A percentile compares a stretch with the other conserved stretches of the same genome.
phyloP scores from a whole-genome alignment of 2,329 filamentous ascomycete genomes.

The Didymella arachidicola region DNA sequence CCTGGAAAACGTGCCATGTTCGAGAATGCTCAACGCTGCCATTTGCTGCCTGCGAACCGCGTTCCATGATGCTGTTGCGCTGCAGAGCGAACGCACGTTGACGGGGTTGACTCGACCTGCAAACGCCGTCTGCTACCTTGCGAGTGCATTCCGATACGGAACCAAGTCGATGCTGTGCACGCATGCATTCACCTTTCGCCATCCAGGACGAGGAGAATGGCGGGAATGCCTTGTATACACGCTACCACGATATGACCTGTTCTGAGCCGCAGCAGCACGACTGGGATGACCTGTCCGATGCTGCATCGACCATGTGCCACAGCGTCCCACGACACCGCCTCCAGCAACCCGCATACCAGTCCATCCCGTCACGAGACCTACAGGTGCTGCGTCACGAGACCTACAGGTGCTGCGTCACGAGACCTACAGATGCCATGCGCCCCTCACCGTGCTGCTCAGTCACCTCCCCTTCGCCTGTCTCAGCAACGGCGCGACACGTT shows the following conservation, averaged over 20 bases:
- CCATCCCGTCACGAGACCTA: slow-evolving; percentile 13
- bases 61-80: background rate
- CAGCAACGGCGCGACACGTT: slow-evolving; percentile 68
- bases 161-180: background rate
- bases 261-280: background rate
- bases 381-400: slow-evolving; percentile 15
- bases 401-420: no score
- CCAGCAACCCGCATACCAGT: slow-evolving; percentile 2
- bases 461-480: slow-evolving; percentile 52
- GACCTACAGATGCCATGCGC: background rate
- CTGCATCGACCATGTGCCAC: background rate
- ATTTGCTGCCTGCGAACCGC: background rate
- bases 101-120: background rate
- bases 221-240: slow-evolving; percentile 14
- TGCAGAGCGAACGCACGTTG: background rate
- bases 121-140: no score
- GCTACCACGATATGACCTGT: slow-evolving; percentile 7
- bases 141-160: background rate
- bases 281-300: slow-evolving; percentile 2
- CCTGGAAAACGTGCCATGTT: background rate
- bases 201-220: slow-evolving; percentile 5
- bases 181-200: background rate
- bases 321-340: slow-evolving; percentile 18
- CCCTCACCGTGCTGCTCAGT: background rate
- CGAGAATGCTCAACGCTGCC: background rate